phyloP scores from a whole-genome alignment of 768 basidiomycete genomes.

The Rhizopogon roseolus region DNA sequence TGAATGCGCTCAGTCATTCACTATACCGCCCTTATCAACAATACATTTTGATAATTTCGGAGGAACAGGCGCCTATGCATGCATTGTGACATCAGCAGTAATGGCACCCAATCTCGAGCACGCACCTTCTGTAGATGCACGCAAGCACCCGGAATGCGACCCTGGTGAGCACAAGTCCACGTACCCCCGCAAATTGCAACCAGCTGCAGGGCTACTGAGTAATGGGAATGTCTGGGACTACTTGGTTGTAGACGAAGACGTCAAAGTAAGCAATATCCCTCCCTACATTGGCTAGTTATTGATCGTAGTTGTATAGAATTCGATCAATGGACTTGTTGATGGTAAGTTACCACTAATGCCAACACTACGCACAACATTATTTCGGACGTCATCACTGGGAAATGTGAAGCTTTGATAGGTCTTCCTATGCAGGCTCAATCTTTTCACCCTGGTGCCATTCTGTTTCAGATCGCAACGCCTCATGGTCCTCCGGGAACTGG shows the following conservation, averaged over 20 bases:
- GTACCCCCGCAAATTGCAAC: no score
- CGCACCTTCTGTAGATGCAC: no score
- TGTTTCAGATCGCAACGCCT: slow-evolving; percentile 14
- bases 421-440: slow-evolving; percentile 10
- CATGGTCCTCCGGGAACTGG: slow-evolving; percentile 28
- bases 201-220: no score
- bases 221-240: slow-evolving; percentile 46
- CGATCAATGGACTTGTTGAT: slow-evolving; percentile 24
- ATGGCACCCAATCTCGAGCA: no score
- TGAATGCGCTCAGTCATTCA: neutral
- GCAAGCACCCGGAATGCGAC: no score
- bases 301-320: slow-evolving; percentile 30
- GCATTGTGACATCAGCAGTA: no score
- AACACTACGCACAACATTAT: slow-evolving; percentile 15
- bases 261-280: slow-evolving; percentile 30
- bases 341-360: slow-evolving; percentile 17
- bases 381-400: slow-evolving; percentile 55
- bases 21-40: neutral
- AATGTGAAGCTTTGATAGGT: slow-evolving; percentile 57
- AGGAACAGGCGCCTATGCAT: no score
- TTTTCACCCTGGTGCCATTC: neutral
- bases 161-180: no score
- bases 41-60: neutral
- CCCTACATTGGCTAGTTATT: neutral
- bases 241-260: slow-evolving; percentile 47